Evolutionary conservation across 768 basidiomycete species (phyloP).

Genomic region (Tulasnella sp.): DNA sequence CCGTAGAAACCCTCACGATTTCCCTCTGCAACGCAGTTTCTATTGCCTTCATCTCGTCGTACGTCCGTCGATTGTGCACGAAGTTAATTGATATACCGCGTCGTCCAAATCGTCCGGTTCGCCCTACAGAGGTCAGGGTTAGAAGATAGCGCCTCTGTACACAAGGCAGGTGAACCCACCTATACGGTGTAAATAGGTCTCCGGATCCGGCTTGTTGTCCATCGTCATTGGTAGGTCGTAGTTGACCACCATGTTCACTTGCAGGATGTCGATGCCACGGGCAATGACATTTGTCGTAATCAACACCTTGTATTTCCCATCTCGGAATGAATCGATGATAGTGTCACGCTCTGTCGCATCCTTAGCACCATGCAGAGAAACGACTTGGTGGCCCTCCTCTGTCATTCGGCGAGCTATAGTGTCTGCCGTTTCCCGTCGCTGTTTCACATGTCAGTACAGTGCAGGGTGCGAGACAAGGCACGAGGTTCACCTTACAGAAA

Average conservation of each 20-base stretch:
- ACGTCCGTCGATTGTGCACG: conserved; percentile 80
- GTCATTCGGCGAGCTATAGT: conserved; percentile 83
- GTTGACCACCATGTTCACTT: conserved; percentile 99
- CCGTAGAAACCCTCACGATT: conserved; percentile 78
- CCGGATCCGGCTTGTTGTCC: conserved; percentile 72
- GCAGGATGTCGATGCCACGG: conserved; percentile 93
- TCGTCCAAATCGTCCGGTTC: conserved; percentile 95
- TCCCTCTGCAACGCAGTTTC: conserved; percentile 62
- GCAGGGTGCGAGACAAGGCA: not conserved
- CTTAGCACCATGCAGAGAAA: conserved; percentile 90
- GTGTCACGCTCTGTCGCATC: conserved; percentile 79
- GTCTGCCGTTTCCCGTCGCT: conserved; percentile 90
- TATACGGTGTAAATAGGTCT: conserved; percentile 97
- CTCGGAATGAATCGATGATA: conserved; percentile 89
- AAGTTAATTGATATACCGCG: conserved; percentile 97
- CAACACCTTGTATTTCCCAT: conserved; percentile 90
- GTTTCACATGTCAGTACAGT: not conserved
- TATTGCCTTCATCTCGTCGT: conserved; percentile 82
- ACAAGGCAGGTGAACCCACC: conserved; percentile 39
- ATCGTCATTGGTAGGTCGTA: conserved; percentile 87
- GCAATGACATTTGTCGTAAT: conserved; percentile 99
- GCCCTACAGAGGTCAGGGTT: conserved; percentile 40
- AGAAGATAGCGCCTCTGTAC: not conserved
- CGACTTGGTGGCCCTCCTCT: conserved; percentile 88
- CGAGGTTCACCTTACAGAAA: conserved; percentile 66